A percentile compares a stretch with the other conserved stretches of the same genome.
These are phyloP conservation scores for Tetracladium marchalianum DNA, from an alignment of 495 filamentous ascomycete genomes.

Conservation along the genomic window DNA sequence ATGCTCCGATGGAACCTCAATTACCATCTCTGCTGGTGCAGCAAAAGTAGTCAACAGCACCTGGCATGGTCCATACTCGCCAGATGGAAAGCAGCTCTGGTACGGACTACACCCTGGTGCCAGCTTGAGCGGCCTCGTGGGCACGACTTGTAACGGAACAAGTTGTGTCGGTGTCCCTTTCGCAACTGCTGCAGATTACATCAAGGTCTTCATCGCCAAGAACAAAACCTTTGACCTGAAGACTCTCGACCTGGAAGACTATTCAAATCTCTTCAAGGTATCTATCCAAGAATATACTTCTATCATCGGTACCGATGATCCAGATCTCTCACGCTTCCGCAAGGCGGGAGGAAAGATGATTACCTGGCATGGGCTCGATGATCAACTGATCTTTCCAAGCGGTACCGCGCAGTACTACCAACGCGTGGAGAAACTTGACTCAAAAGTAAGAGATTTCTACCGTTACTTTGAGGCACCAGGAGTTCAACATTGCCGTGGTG, in stretches of 20 bases:
- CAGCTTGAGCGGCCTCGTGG: conserved; percentile 1
- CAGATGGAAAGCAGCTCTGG: conserved; percentile 6
- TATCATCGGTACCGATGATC: conserved; percentile 9
- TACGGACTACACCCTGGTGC: conserved; percentile 12
- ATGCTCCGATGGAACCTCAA: not conserved
- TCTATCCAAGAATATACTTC: conserved; percentile 7
- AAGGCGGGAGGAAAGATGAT: conserved; percentile 38
- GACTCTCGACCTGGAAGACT: conserved; percentile 6
- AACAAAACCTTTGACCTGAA: conserved; percentile 16
- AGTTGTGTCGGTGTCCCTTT: conserved; percentile 1
- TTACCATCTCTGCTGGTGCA: not conserved
- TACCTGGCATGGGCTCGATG: conserved; percentile 35
- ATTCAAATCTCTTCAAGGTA: conserved; percentile 16
- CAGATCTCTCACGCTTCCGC: conserved; percentile 32
- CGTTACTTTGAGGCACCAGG: conserved; percentile 27
- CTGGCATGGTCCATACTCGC: conserved; percentile 2
- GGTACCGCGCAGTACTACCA: not conserved
- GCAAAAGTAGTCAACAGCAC: not conserved
- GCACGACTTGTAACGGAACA: conserved; percentile 5
- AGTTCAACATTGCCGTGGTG: conserved; percentile 22
- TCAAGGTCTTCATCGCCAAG: conserved; percentile 12
- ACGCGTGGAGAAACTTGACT: not conserved
- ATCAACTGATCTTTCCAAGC: not conserved
- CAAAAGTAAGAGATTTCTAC: conserved; percentile 19
- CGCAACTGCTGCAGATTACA: conserved; percentile 3